These are phyloP conservation scores for Colletotrichum tropicicola DNA, from an alignment of 2,329 filamentous ascomycete genomes.

Conservation along the genomic window DNA sequence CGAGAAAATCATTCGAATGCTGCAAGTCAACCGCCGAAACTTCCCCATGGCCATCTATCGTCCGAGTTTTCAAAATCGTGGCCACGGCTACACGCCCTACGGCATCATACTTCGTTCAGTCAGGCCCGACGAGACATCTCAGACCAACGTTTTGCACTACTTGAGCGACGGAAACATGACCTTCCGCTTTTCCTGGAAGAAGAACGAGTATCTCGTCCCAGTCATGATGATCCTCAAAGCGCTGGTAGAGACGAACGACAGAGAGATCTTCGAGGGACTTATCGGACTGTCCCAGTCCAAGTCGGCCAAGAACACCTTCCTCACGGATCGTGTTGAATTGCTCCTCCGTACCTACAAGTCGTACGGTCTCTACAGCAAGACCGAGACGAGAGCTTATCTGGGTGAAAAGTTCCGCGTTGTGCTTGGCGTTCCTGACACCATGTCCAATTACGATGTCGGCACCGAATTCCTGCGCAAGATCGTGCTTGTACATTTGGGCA, in stretches of 20 bases:
- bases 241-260: constrained; percentile 92
- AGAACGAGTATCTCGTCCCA: constrained; percentile 95
- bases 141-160: constrained; percentile 97
- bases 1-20: constrained; percentile 93
- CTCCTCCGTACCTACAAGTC: constrained; percentile 92
- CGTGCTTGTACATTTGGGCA: constrained; percentile 91
- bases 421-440: constrained; percentile 82
- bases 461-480: constrained; percentile 91
- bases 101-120: constrained; percentile 93
- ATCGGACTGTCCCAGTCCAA: constrained; percentile 81
- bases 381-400: constrained; percentile 84
- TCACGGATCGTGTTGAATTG: constrained; percentile 93
- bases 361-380: constrained; percentile 84
- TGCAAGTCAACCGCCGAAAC: constrained; percentile 90
- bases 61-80: constrained; percentile 88
- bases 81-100: constrained; percentile 85
- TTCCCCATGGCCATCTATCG: constrained; percentile 95
- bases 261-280: constrained; percentile 94
- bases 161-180: constrained; percentile 95
- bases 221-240: constrained; percentile 98
- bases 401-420: constrained; percentile 92
- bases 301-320: constrained; percentile 86
- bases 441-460: constrained; percentile 88
- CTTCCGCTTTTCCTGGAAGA: constrained; percentile 97
- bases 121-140: constrained; percentile 95